phyloP scores from a whole-genome alignment of 176 grass and related monocot genomes.

The Triticum turgidum region DNA sequence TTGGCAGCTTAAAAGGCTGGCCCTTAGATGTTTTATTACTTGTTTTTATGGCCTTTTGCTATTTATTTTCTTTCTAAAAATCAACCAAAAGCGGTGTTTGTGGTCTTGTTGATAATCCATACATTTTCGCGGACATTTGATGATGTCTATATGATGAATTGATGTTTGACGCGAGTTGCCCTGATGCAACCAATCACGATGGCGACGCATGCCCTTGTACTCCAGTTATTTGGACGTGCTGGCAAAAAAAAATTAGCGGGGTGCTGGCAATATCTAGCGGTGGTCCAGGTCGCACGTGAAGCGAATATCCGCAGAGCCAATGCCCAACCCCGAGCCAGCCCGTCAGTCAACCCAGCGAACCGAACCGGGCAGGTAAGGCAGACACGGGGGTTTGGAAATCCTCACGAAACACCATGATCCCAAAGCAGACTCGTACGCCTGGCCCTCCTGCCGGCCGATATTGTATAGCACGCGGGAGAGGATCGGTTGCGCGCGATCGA shows the following conservation, averaged over 20 bases:
- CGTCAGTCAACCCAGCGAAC: not conserved
- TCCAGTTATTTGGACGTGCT: not conserved
- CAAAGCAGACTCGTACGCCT: not conserved
- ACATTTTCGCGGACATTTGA: no score
- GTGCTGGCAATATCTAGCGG: constrained; percentile 28
- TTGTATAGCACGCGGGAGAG: no score
- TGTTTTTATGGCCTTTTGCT: no score
- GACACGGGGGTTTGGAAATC: not conserved
- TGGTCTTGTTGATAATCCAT: no score
- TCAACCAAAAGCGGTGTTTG: no score
- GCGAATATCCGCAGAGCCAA: constrained; percentile 26
- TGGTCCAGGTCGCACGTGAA: constrained; percentile 46
- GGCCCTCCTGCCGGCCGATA: no score
- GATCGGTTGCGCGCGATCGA: constrained; percentile 4
- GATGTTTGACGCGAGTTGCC: no score
- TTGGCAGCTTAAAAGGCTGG: no score
- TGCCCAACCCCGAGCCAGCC: not conserved
- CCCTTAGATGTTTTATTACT: no score
- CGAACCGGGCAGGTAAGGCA: not conserved
- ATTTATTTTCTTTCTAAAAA: no score
- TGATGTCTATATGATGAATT: no score
- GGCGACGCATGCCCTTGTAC: not conserved
- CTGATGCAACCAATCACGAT: not conserved
- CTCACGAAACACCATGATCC: not conserved
- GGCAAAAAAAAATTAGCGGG: no score